Evolutionary conservation across 306 rosid genomes (phyloP).

Genomic region (Hippophae gyantsensis): DNA sequence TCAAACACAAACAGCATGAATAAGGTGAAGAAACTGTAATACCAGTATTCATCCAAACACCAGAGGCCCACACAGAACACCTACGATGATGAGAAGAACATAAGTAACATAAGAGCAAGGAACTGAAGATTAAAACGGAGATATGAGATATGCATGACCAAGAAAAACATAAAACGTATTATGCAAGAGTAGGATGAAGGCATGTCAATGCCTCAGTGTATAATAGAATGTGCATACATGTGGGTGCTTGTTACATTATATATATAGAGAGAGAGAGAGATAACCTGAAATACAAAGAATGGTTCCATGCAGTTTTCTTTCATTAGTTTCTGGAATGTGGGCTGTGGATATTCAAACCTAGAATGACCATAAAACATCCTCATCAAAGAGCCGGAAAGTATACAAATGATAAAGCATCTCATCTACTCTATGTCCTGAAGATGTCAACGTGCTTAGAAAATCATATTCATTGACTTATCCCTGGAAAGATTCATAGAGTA

Average conservation of each 20-base stretch:
- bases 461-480: too few species aligned
- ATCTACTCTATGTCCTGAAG: too few species aligned
- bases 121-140: slow-evolving; percentile 1
- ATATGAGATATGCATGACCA: too few species aligned
- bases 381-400: neutral
- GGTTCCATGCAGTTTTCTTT: slow-evolving; percentile 98
- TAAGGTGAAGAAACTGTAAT: slow-evolving; percentile 93
- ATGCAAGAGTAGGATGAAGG: too few species aligned
- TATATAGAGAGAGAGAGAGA: slow-evolving; percentile 9
- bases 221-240: too few species aligned
- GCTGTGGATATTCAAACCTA: slow-evolving; percentile 97
- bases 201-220: too few species aligned
- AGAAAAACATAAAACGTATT: too few species aligned
- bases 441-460: too few species aligned
- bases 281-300: slow-evolving; percentile 94
- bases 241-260: too few species aligned
- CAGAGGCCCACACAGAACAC: slow-evolving; percentile 99
- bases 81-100: slow-evolving; percentile 22
- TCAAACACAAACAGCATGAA: slow-evolving; percentile 95
- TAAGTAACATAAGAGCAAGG: slow-evolving; percentile 12
- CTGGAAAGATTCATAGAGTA: too few species aligned
- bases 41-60: slow-evolving; percentile 99
- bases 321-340: slow-evolving; percentile 91
- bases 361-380: slow-evolving; percentile 26
- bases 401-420: neutral